Evolutionary conservation across 139 green algal genomes (phyloP), one percentile per base, ranked within the genome.

Genomic region (Gonium pectorale): DNA sequence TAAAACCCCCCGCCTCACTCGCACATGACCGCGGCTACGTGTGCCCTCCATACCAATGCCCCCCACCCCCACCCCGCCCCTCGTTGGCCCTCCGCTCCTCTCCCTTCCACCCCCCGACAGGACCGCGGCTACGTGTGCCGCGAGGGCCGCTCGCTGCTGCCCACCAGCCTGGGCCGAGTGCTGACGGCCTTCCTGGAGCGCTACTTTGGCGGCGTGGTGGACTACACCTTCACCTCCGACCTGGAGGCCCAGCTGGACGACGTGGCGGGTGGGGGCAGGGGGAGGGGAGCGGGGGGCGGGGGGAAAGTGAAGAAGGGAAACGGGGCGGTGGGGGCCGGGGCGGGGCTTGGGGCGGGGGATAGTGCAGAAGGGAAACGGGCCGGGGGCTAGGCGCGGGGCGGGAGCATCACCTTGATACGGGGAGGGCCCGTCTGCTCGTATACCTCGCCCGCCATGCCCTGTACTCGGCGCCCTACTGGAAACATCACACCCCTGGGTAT

Each of bases 151-250:
- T n/a, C 86, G 19, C 90, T 98, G 72, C 67, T 93, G 19, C 89
- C 94, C 26, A 89, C 88, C 37, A 75, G 82, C 9, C 81, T 93
- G 54, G 95, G 96, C 40, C 89, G 91, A 3, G 79, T 98, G 73
- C 89, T 98, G 44, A 85, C 83, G 0, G 80, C 89, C 26, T 99
- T 97, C 93, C 87, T 99, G 59, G 46, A 86, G 33, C n/a, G 43
- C 21, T 95, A 95, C 87, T 98, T 98, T 75, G n/a, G 49, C 6
- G 44, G 84, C 43, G 97, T 95, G 73, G 91, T 98, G 31, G 94
- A 98, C 89, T 94, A 94, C 70, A 71, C 68, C 69, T 98, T 97
- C 90, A 98, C 94, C 0, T 79, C 83, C 0, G 56, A 68, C 27
- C 81, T 97, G 91, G 94, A 96, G 78, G 69, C 63, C 63, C 69